These are phyloP conservation scores for Evansstolkia leycettana DNA, from an alignment of 495 filamentous ascomycete genomes.

Conservation along the genomic window DNA sequence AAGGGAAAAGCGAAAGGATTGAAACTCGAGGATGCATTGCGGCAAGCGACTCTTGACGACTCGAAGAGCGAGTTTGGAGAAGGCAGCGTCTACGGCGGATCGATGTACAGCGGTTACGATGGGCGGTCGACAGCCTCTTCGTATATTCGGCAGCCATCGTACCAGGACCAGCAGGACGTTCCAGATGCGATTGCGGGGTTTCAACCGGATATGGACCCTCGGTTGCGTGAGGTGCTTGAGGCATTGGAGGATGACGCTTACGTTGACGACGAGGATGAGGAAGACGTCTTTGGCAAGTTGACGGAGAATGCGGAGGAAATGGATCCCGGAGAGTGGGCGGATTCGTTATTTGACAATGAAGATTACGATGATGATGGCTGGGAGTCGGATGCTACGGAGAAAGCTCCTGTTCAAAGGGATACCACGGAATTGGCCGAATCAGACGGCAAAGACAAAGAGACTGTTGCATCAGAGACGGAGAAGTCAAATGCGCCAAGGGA, in stretches of 20 bases:
- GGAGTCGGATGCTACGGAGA: conserved; percentile 90
- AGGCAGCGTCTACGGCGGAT: conserved; percentile 18
- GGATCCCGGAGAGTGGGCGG: conserved; percentile 54
- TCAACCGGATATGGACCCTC: conserved; percentile 95
- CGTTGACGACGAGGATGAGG: conserved; percentile 71
- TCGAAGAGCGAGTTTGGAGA: conserved; percentile 36
- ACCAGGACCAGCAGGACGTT: conserved; percentile 87
- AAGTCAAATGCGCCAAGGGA: conserved; percentile 25
- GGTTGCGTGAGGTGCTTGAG: conserved; percentile 83
- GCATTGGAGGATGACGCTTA: conserved; percentile 94
- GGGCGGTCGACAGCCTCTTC: conserved; percentile 43
- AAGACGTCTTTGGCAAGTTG: conserved; percentile 70
- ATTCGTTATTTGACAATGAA: conserved; percentile 42
- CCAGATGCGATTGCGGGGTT: conserved; percentile 87
- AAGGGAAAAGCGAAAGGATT: conserved; percentile 55
- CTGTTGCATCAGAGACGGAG: conserved; percentile 9
- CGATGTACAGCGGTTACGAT: conserved; percentile 18
- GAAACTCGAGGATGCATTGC: conserved; percentile 73
- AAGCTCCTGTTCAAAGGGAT: conserved; percentile 39
- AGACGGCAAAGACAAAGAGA: conserved; percentile 4
- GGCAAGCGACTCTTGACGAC: conserved; percentile 46
- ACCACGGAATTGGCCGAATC: conserved; percentile 12
- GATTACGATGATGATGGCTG: conserved; percentile 59
- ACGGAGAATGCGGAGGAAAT: conserved; percentile 63
- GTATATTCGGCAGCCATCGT: conserved; percentile 58